A percentile compares a stretch with the other conserved stretches of the same genome.
Evolutionary conservation across 2,329 filamentous ascomycete genomes (phyloP).

Genomic region (Diaporthe ilicicola): DNA sequence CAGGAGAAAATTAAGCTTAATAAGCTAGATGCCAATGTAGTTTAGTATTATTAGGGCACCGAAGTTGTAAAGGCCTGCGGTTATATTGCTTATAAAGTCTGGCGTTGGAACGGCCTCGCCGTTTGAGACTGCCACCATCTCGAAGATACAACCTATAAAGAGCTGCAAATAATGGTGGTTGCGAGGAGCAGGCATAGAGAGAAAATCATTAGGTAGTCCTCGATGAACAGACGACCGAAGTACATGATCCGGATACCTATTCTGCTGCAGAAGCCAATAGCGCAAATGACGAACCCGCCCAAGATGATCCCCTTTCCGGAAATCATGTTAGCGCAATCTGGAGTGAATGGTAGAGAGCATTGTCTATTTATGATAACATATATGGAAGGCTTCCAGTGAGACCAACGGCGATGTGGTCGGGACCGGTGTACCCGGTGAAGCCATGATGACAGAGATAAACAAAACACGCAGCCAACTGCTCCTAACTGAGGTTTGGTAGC

Average conservation of each 20-base stretch:
- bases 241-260: conserved; percentile 31
- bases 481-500: too few species aligned
- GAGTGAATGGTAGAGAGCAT: background rate
- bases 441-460: background rate
- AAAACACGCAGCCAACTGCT: too few species aligned
- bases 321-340: background rate
- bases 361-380: background rate
- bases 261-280: background rate
- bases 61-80: background rate
- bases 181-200: background rate
- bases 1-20: conserved; percentile 26
- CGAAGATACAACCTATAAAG: background rate
- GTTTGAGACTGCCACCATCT: background rate
- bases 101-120: background rate
- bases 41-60: conserved; percentile 3
- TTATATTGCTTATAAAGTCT: conserved; percentile 10
- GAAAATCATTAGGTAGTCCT: conserved; percentile 27
- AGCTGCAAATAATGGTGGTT: background rate
- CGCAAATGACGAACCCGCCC: background rate
- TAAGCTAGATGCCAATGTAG: conserved; percentile 24
- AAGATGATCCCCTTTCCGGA: background rate
- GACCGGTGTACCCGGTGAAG: background rate
- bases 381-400: background rate
- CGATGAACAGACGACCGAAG: conserved; percentile 34
- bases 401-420: background rate